These are phyloP conservation scores for Arthrobotrys entomopaga DNA, from an alignment of 2,329 filamentous ascomycete genomes.

Conservation along the genomic window DNA sequence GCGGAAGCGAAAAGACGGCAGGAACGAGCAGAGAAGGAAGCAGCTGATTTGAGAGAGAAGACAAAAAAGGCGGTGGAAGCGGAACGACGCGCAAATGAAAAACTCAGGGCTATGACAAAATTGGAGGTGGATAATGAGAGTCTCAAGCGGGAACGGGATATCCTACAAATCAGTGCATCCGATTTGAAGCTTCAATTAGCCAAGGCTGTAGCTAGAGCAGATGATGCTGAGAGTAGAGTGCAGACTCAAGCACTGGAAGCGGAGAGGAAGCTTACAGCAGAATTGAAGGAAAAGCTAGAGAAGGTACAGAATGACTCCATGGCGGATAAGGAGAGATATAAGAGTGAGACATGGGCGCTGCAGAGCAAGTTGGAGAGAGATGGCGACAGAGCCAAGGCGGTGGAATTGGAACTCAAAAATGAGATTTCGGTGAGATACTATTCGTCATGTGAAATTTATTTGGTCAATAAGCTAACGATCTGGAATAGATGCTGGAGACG, in stretches of 20 bases:
- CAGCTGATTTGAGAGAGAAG: slow-evolving; percentile 65
- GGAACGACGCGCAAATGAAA: slow-evolving; percentile 61
- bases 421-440: slow-evolving; percentile 68
- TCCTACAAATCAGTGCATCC: slow-evolving; percentile 67
- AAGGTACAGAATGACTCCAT: slow-evolving; percentile 55
- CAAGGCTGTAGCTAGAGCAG: slow-evolving; percentile 71
- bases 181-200: slow-evolving; percentile 69
- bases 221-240: slow-evolving; percentile 73
- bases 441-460: slow-evolving; percentile 30
- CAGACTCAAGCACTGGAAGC: slow-evolving; percentile 75
- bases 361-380: slow-evolving; percentile 81
- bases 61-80: slow-evolving; percentile 67
- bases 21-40: slow-evolving; percentile 69
- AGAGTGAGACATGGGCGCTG: slow-evolving; percentile 70
- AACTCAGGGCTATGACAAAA: slow-evolving; percentile 52
- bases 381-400: slow-evolving; percentile 74
- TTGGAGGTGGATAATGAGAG: slow-evolving; percentile 44
- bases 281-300: slow-evolving; percentile 66
- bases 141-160: slow-evolving; percentile 56
- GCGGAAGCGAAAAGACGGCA: slow-evolving; percentile 70
- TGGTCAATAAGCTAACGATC: slow-evolving; percentile 58
- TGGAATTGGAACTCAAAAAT: slow-evolving; percentile 77
- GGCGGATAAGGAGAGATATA: slow-evolving; percentile 65
- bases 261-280: slow-evolving; percentile 69
- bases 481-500: slow-evolving; percentile 75